Conservation (phyloP, 345 rosid genomes). For the Arabidopsis thaliana region TAIR10.1 NC_003071.7:12791501-12792000, state of each 20-base stretch:
- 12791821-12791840: slow-evolving; percentile 21
- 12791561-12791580: not conserved
- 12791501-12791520: not conserved
- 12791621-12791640: not conserved
- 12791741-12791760: not conserved
- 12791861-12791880: slow-evolving; percentile 21
- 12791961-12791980: slow-evolving; percentile 24
- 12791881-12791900: slow-evolving; percentile 28
- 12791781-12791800: slow-evolving; percentile 31
- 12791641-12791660: not conserved
- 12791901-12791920: slow-evolving; percentile 29
- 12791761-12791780: not conserved
- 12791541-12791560: not conserved
- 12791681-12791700: not conserved
- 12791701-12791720: not conserved
- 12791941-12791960: slow-evolving; percentile 34
- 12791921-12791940: slow-evolving; percentile 28
- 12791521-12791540: not conserved
- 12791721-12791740: not conserved
- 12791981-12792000: not conserved
- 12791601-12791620: not conserved
- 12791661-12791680: not conserved
- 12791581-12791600: not conserved
- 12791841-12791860: slow-evolving; percentile 21
- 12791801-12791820: slow-evolving; percentile 40